Conservation (phyloP, 768 basidiomycete species). For the Russula brevipes region DNA sequence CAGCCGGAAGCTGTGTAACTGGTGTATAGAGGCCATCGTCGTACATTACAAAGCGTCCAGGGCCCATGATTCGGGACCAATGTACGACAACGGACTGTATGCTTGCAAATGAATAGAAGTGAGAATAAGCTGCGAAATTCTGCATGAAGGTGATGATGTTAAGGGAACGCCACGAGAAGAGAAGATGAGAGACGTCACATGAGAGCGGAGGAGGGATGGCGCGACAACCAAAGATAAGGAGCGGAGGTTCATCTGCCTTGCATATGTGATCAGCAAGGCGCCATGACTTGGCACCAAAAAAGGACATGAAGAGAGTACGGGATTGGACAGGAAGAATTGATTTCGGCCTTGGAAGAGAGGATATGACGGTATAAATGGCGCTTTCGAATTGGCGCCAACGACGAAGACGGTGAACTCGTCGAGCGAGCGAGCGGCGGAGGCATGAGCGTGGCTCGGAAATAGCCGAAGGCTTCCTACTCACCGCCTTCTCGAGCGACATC, state of each 20-base stretch:
- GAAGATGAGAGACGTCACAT: constrained; percentile 77
- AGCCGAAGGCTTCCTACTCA: too few relatives aligned
- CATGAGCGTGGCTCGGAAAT: too few relatives aligned
- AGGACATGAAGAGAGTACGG: constrained; percentile 54
- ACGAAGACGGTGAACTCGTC: constrained; percentile 27
- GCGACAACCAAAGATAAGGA: constrained; percentile 75
- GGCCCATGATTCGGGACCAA: constrained; percentile 91
- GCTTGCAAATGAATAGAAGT: constrained; percentile 76
- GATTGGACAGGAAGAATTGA: constrained; percentile 75
- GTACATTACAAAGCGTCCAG: constrained; percentile 76
- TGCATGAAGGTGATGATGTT: constrained; percentile 60
- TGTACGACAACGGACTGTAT: constrained; percentile 78
- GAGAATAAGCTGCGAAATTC: constrained; percentile 75
- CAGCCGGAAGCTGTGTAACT: constrained; percentile 28
- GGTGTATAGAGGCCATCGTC: constrained; percentile 62
- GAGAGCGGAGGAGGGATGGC: constrained; percentile 69
- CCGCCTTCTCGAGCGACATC: too few relatives aligned
- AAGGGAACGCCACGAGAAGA: constrained; percentile 67
- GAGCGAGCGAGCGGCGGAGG: too few relatives aligned
- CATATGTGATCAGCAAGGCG: constrained; percentile 40
- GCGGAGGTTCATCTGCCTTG: constrained; percentile 50
- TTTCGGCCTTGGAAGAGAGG: constrained; percentile 33
- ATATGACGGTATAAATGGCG: constrained; percentile 35
- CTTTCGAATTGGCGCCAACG: constrained; percentile 41
- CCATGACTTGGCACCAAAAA: constrained; percentile 34